Percentiles rank a stretch among this genome's conserved stretches.
These are phyloP conservation scores for Auricularia heimuer DNA, from an alignment of 768 basidiomycete genomes.

Conservation along the genomic window DNA sequence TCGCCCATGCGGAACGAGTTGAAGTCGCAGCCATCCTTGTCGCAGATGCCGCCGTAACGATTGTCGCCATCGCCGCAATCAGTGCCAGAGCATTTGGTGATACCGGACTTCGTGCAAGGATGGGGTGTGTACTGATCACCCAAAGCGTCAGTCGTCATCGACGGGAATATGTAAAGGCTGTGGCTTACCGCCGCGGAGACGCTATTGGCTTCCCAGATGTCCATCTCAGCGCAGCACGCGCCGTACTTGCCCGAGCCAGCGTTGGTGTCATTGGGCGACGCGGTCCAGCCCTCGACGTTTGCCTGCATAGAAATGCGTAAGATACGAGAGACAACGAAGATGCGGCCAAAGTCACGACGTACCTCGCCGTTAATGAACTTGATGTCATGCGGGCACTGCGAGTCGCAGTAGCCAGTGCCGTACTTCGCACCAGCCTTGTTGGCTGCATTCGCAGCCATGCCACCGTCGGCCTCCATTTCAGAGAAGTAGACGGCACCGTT, in stretches of 20 bases:
- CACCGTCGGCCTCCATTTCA: constrained; percentile 44
- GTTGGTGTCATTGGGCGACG: constrained; percentile 24
- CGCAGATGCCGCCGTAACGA: constrained; percentile 34
- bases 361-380: constrained; percentile 52
- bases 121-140: constrained; percentile 32
- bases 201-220: constrained; percentile 27
- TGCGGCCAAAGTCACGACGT: constrained; percentile 10
- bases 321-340: neutral
- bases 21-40: constrained; percentile 52
- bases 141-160: no score
- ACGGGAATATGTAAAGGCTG: no score
- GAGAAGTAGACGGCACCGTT: constrained; percentile 55
- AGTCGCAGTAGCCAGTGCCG: constrained; percentile 57
- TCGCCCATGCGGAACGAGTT: constrained; percentile 50
- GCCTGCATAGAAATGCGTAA: constrained; percentile 13
- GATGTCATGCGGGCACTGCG: constrained; percentile 49
- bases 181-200: constrained; percentile 16
- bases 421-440: constrained; percentile 54
- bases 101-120: constrained; percentile 33
- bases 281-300: constrained; percentile 20
- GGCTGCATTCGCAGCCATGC: constrained; percentile 33
- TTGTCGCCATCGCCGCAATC: constrained; percentile 29
- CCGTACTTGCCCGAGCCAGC: constrained; percentile 20
- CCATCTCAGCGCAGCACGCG: constrained; percentile 26
- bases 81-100: constrained; percentile 33